Conservation (phyloP, 345 rosid genomes). For the Reutealis trisperma region DNA sequence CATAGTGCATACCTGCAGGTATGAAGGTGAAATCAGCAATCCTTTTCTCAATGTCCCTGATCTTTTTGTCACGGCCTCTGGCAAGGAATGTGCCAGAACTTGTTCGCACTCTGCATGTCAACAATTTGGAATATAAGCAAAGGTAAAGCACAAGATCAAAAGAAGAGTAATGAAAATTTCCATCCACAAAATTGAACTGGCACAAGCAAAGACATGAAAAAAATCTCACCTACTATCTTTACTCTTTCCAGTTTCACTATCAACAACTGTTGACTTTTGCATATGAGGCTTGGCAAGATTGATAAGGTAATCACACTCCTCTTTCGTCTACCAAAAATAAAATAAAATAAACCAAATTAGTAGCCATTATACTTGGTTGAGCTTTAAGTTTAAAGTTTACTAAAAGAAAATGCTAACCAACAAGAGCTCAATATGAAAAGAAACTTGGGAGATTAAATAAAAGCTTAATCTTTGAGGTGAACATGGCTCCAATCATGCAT, state of each 20-base stretch:
- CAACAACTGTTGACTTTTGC: constrained; percentile 86
- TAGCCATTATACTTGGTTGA: background rate
- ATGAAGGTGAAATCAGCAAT: constrained; percentile 88
- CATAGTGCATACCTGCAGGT: constrained; percentile 82
- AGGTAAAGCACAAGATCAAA: constrained; percentile 5
- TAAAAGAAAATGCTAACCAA: background rate
- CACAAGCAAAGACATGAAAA: background rate
- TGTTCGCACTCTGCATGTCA: constrained; percentile 70
- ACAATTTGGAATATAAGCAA: constrained; percentile 7
- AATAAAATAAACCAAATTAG: constrained; percentile 4
- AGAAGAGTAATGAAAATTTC: background rate
- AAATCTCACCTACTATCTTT: constrained; percentile 72
- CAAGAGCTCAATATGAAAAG: background rate
- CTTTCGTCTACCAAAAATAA: constrained; percentile 52
- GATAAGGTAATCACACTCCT: constrained; percentile 81
- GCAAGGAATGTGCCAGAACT: constrained; percentile 82
- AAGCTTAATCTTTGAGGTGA: background rate
- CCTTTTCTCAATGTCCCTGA: constrained; percentile 79
- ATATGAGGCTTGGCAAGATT: constrained; percentile 76
- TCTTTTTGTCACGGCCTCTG: constrained; percentile 75
- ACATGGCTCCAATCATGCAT: background rate
- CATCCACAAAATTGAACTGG: background rate
- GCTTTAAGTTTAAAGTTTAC: background rate
- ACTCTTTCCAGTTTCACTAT: constrained; percentile 80
- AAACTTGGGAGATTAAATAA: background rate